Evolutionary conservation across 192 early-diverging fungal genomes (phyloP).

Genomic region (Jimgerdemannia flammicorona): DNA sequence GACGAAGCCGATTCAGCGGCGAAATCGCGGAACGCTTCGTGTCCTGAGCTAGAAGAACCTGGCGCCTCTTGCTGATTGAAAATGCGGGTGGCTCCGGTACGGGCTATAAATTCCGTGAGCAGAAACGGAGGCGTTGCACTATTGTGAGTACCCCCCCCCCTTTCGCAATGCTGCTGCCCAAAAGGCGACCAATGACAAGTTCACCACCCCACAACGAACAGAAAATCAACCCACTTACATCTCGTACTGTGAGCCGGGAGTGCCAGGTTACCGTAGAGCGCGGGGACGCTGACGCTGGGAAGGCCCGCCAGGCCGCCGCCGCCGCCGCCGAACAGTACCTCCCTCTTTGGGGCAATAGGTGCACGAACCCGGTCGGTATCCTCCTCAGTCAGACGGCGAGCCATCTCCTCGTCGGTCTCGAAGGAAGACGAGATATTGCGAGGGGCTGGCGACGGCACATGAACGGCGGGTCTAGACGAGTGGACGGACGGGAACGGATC

Average conservation of each 20-base stretch:
- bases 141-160: not conserved
- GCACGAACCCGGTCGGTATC: constrained; percentile 57
- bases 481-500: constrained; percentile 29
- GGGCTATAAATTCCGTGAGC: not conserved
- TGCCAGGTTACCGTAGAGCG: no score
- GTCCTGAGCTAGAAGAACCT: constrained; percentile 12
- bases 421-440: not conserved
- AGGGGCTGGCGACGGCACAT: constrained; percentile 1
- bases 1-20: constrained; percentile 59
- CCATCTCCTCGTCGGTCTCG: constrained; percentile 46
- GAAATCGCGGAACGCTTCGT: constrained; percentile 67
- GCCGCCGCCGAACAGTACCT: constrained; percentile 67
- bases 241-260: no score
- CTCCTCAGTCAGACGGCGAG: constrained; percentile 44
- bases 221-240: no score
- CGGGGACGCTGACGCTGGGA: no score
- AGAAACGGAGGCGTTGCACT: not conserved
- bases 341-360: constrained; percentile 79
- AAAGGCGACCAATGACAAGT: no score
- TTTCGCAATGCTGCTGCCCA: not conserved
- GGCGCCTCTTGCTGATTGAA: constrained; percentile 48
- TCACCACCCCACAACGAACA: no score
- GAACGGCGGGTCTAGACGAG: constrained; percentile 19
- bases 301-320: no score
- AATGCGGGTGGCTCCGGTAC: constrained; percentile 10